phyloP scores from a whole-genome alignment of 768 basidiomycete genomes.

The Gymnopilus junonius region DNA sequence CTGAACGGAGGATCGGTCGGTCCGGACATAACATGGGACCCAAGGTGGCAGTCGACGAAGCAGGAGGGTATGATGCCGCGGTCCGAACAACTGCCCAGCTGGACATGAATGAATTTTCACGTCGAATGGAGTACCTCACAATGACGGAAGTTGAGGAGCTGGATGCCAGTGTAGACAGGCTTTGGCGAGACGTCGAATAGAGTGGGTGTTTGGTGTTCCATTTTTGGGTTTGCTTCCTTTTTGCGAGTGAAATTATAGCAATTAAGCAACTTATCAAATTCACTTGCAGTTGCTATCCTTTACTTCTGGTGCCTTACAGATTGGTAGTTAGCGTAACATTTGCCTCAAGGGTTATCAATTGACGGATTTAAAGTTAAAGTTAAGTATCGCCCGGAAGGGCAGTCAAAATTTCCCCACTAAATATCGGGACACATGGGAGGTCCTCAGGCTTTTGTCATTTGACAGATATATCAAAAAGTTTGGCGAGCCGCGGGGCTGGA shows the following conservation, averaged over 20 bases:
- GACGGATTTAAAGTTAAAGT: not conserved
- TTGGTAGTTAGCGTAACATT: not conserved
- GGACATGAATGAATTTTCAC: slow-evolving; percentile 50
- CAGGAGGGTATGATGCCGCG: slow-evolving; percentile 43
- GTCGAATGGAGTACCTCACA: slow-evolving; percentile 37
- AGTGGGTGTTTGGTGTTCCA: not conserved
- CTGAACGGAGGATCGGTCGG: slow-evolving; percentile 59
- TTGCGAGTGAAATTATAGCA: not conserved
- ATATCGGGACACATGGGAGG: not conserved
- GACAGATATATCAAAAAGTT: not conserved
- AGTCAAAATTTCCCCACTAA: not conserved
- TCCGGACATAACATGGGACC: slow-evolving; percentile 54
- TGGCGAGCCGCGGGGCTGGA: not conserved
- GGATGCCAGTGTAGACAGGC: slow-evolving; percentile 42
- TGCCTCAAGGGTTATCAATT: not conserved
- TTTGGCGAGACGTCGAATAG: slow-evolving; percentile 47
- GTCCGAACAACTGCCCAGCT: slow-evolving; percentile 33
- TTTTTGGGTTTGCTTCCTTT: not conserved
- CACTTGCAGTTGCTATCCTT: not conserved
- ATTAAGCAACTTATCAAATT: not conserved
- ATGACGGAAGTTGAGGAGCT: slow-evolving; percentile 31
- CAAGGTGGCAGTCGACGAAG: slow-evolving; percentile 34
- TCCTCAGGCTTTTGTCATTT: not conserved
- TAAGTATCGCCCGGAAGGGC: not conserved
- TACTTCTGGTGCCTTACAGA: not conserved